Base-by-base conservation (phyloP, 2,329 filamentous ascomycete species). In the Cytospora chrysosperma region DNA sequence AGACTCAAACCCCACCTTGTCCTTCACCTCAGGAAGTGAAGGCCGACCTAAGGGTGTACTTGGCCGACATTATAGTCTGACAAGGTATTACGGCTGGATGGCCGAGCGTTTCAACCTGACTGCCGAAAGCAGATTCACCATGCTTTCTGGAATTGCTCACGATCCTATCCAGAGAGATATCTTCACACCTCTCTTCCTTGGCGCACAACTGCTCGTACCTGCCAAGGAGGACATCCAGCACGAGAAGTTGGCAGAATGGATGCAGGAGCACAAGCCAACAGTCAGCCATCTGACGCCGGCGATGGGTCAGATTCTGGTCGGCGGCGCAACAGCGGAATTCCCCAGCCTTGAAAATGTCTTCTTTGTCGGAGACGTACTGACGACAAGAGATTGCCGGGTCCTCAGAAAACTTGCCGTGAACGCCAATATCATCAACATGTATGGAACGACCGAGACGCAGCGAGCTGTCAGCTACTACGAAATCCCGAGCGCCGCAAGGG, bases 21-120 rank as follows among this genome's bases (percentile, higher is more conserved):
- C 81, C 30, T 93, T 91, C 73, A 93, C 90, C 1, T 86, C 82
- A 8, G 92, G 93, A 5, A 85, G 82, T 26, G 59, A 1, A 30
- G 56, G 58, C 9, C 62, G 58, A 9, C 66, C 66, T 37, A 66
- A 66, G 80, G 92, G 92, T 69, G 94, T 98, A 15, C 83, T 88
- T 62, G 93, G 94, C 1, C 85, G 94, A 17, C 94, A 98, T 76
- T 98, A 90, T 78, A 90, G 87, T 57, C 79, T 98, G 65, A 85
- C 92, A 1, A 88, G 90, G 70, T 98, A 97, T 78, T 96, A 94
- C 72, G 87, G 88, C 24, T 98, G 93, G 93, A 98, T 98, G 94
- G 87, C 92, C 0, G 79, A 95, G 76, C 86, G 81, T 2, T 98
- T 98, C 75, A 81, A 86, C 56, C 53, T 64, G 17, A 59, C 64